phyloP scores from a whole-genome alignment of 768 basidiomycete species.

The Pulveroboletus sp. region DNA sequence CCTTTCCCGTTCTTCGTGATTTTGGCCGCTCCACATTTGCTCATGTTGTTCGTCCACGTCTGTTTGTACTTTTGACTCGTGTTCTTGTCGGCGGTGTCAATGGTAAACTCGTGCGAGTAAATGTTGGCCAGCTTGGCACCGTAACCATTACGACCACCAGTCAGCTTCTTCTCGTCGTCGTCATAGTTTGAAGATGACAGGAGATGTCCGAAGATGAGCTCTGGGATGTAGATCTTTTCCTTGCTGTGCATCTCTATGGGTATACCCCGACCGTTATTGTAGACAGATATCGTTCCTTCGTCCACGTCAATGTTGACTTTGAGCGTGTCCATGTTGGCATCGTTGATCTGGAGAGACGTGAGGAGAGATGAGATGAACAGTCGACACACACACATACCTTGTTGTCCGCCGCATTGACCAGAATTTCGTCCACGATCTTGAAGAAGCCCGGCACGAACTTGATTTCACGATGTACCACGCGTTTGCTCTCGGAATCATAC shows the following conservation, averaged over 20 bases:
- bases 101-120: slow-evolving; percentile 92
- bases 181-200: slow-evolving; percentile 96
- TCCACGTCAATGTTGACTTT: slow-evolving; percentile 86
- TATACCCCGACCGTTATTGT: slow-evolving; percentile 94
- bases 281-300: slow-evolving; percentile 81
- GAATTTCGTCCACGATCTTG: slow-evolving; percentile 99
- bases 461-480: slow-evolving; percentile 78
- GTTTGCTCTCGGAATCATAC: slow-evolving; percentile 77
- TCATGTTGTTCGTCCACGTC: slow-evolving; percentile 93
- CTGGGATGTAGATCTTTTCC: slow-evolving; percentile 94
- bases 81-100: slow-evolving; percentile 93
- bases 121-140: slow-evolving; percentile 98
- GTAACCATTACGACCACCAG: slow-evolving; percentile 97
- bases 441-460: slow-evolving; percentile 96
- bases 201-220: slow-evolving; percentile 95
- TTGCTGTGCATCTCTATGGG: slow-evolving; percentile 93
- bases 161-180: slow-evolving; percentile 97
- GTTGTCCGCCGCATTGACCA: slow-evolving; percentile 99
- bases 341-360: slow-evolving; percentile 67
- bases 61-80: slow-evolving; percentile 89
- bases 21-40: slow-evolving; percentile 80
- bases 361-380: background rate
- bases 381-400: slow-evolving; percentile 58
- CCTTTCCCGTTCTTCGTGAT: slow-evolving; percentile 86
- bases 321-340: slow-evolving; percentile 83